These are phyloP conservation scores for Acacia concinna DNA, from an alignment of 331 rosid species.

Conservation along the genomic window DNA sequence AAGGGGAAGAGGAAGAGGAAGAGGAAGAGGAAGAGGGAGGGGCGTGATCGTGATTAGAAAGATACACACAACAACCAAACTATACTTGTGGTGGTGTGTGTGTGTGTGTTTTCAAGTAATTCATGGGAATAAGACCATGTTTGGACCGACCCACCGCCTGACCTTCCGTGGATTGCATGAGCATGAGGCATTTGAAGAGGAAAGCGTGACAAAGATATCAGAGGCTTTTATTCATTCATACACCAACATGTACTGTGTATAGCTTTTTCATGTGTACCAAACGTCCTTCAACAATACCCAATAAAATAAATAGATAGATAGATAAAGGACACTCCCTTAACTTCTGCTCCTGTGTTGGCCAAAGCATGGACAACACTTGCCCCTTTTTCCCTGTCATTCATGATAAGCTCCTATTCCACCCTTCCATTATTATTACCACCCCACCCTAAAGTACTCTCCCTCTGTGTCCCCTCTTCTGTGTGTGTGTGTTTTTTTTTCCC, in stretches of 20 bases:
- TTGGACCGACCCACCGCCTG: conserved; percentile 3
- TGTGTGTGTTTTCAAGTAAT: too few relatives aligned
- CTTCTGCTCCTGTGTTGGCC: conserved; percentile 26
- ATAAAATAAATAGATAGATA: not conserved
- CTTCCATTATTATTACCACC: conserved; percentile 23
- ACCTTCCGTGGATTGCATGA: too few relatives aligned
- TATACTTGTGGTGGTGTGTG: too few relatives aligned
- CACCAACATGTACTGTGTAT: not conserved
- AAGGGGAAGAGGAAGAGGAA: too few relatives aligned
- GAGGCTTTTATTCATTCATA: not conserved
- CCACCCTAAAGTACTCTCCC: too few relatives aligned
- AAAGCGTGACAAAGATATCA: not conserved
- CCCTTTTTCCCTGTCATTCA: conserved; percentile 25
- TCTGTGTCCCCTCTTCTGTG: not conserved
- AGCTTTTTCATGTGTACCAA: conserved; percentile 31
- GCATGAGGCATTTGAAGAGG: not conserved
- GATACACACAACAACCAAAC: not conserved
- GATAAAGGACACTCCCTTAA: conserved; percentile 26
- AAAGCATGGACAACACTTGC: conserved; percentile 24
- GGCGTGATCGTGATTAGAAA: not conserved
- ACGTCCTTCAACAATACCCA: not conserved
- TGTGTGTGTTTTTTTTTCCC: too few relatives aligned
- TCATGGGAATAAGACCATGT: not conserved
- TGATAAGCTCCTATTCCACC: not conserved
- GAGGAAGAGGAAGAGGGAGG: too few relatives aligned